Base-by-base conservation (phyloP, 2,329 filamentous ascomycete genomes). In the Hortaea werneckii region DNA sequence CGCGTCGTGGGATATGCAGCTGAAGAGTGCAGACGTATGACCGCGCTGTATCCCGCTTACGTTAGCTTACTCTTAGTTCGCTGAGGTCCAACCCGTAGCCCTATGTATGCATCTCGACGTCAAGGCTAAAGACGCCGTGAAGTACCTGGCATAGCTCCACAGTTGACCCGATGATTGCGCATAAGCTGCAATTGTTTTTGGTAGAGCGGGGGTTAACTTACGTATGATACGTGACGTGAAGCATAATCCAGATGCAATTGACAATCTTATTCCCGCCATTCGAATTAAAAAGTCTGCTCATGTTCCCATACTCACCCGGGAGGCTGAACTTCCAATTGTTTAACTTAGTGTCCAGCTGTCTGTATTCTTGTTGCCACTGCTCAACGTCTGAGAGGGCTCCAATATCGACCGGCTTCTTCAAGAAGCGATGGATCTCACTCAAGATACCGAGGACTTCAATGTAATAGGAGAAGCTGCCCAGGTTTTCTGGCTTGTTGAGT, bases 391-490 rank as follows among this genome's bases (percentile, higher is more conserved):
- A 79, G 7, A 88, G 68, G 6, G 85, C 84, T 41, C 84, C 83
- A 50, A 95, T 95, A 59, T 95, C 87, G 29, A 95, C 86, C 0
- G 89, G 88, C 54, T 83, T 82, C 63, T 94, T 94, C 46, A 95
- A 69, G 54, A 95, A 95, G 43, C 84, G 79, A 67, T 95, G 89
- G 45, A 95, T 87, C 52, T 85, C 82, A 44, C 87, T 89, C 2
- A 95, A 71, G 43, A 95, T 89, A 1, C 87, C 87, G 4, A 95
- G 71, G 12, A 95, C 84, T 62, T 95, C 89, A 49, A 95, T 82
- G 60, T 94, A 94, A 61, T 92, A 89, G 6, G 85, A 85, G 64
- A 95, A 94, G 0, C 86, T 81, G 1, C 89, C 89, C 0, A 95
- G 70, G 54, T 94, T 89, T 57, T 94, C 85, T 0, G 85, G 80